phyloP scores from a whole-genome alignment of 805 yeast genomes.

The Groenewaldozyma tartarivorans region DNA sequence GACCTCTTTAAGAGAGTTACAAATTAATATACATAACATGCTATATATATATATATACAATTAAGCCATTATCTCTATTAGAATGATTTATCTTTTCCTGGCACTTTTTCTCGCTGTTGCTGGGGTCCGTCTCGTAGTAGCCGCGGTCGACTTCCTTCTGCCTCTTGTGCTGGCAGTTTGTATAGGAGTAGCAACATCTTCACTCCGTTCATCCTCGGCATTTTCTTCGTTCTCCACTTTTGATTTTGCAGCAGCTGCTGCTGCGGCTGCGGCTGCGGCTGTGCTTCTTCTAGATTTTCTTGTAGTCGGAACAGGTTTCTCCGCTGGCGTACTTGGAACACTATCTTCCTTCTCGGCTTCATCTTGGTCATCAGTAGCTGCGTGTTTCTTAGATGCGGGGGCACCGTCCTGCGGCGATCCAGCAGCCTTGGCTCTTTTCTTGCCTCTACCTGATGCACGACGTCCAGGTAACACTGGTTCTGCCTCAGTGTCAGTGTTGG shows the following conservation, averaged over 20 bases:
- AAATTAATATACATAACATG: too few species aligned
- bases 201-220: slow-evolving; percentile 1
- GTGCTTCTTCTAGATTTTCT: slow-evolving; percentile 3
- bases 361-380: neutral
- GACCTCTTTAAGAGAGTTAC: too few species aligned
- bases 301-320: neutral
- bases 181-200: slow-evolving; percentile 3
- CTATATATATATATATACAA: neutral
- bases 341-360: slow-evolving; percentile 2
- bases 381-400: too few species aligned
- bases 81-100: slow-evolving; percentile 3
- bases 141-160: slow-evolving; percentile 2
- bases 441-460: neutral
- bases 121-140: slow-evolving; percentile 1
- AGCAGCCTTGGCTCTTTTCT: neutral
- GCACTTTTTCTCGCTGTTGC: slow-evolving; percentile 6
- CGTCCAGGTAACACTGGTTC: too few species aligned
- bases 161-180: slow-evolving; percentile 1
- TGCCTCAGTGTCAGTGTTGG: slow-evolving; percentile 2
- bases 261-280: slow-evolving; percentile 4
- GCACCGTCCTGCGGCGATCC: too few species aligned
- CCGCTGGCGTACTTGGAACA: too few species aligned
- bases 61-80: neutral
- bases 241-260: slow-evolving; percentile 10
- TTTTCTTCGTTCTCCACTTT: slow-evolving; percentile 5